Conservation (phyloP, 441 rosid species). For the Adansonia gregorii region DNA sequence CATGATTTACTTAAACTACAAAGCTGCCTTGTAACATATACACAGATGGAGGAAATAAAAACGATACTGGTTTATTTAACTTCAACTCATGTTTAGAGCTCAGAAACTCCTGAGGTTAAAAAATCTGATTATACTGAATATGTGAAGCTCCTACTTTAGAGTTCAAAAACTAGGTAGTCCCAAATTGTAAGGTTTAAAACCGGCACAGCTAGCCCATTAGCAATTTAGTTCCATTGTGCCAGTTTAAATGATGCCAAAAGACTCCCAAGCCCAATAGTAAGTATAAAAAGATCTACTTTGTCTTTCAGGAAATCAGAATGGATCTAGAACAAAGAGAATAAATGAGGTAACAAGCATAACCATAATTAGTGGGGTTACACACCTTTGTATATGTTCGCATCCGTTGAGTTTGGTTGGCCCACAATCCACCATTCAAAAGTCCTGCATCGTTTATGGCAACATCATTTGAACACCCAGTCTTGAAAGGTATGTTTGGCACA, state of each 20-base stretch:
- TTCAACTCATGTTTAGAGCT: constrained; percentile 7
- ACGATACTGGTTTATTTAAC: not conserved
- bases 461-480: constrained; percentile 79
- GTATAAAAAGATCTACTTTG: not conserved
- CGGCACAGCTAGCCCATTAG: not conserved
- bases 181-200: not conserved
- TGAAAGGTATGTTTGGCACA: constrained; percentile 73
- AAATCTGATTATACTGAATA: not conserved
- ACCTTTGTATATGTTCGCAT: constrained; percentile 98
- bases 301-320: not conserved
- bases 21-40: not conserved
- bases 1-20: not conserved
- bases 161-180: not conserved
- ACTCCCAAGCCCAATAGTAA: not conserved
- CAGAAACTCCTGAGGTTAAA: not conserved
- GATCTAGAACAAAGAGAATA: constrained; percentile 6
- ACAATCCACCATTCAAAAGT: constrained; percentile 74
- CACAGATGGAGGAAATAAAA: not conserved
- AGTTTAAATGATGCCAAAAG: not conserved
- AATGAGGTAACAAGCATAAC: not conserved
- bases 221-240: not conserved
- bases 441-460: constrained; percentile 75
- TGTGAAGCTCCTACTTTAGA: not conserved
- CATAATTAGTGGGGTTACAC: constrained; percentile 18
- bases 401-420: constrained; percentile 86